A percentile compares a stretch with the other conserved stretches of the same genome.
Evolutionary conservation across 331 rosid genomes (phyloP).

Genomic region (Arachis monticola): DNA sequence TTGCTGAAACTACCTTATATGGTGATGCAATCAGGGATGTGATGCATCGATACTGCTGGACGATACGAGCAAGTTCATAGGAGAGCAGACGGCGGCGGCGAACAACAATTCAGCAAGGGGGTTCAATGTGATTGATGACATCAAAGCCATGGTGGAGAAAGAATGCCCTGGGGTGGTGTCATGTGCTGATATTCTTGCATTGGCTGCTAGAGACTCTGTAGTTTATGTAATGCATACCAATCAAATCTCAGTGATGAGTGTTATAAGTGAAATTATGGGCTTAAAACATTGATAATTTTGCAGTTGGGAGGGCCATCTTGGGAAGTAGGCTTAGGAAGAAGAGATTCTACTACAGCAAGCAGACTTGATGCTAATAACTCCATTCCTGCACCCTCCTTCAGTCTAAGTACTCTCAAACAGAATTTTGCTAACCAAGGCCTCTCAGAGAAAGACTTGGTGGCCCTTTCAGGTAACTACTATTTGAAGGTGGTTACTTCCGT

Average conservation of each 20-base stretch:
- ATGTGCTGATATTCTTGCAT: conserved; percentile 57
- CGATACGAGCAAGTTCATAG: conserved; percentile 45
- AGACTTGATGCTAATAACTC: conserved; percentile 46
- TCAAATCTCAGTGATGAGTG: neutral
- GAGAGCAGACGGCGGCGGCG: conserved; percentile 53
- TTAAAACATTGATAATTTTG: conserved; percentile 19
- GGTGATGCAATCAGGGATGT: conserved; percentile 45
- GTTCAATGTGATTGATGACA: conserved; percentile 45
- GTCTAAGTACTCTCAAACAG: conserved; percentile 33
- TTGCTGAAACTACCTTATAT: neutral
- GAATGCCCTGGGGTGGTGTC: conserved; percentile 55
- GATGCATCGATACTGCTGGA: conserved; percentile 58
- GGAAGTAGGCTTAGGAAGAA: conserved; percentile 63
- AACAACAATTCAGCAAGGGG: conserved; percentile 53
- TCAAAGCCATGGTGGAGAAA: conserved; percentile 49
- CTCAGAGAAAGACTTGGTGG: conserved; percentile 54
- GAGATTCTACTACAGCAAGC: conserved; percentile 63
- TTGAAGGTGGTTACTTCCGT: neutral
- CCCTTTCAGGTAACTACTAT: conserved; percentile 42
- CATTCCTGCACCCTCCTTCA: conserved; percentile 47
- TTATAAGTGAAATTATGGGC: neutral
- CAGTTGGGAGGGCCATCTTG: conserved; percentile 65
- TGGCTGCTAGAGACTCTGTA: conserved; percentile 52
- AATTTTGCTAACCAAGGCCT: conserved; percentile 55
- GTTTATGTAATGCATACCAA: conserved; percentile 33